Percentiles rank a stretch among this genome's conserved stretches.
Conservation (phyloP, 345 rosid species). For the Gossypium thurberi region DNA sequence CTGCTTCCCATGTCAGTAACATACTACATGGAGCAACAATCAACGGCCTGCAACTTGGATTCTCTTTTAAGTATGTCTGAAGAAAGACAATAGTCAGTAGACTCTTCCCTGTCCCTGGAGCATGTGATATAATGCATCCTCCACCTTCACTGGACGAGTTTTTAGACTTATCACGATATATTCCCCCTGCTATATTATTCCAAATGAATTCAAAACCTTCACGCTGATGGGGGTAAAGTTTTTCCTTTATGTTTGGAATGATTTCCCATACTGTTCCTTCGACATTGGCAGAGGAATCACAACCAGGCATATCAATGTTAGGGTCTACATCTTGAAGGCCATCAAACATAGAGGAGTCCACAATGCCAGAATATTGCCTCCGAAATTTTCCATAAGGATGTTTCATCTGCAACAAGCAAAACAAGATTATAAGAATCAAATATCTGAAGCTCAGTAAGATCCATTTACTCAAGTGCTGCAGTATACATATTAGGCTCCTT, state of each 20-base stretch:
- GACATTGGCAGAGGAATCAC: background rate
- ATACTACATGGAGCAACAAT: slow-evolving; percentile 61
- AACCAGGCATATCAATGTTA: background rate
- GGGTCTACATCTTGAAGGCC: slow-evolving; percentile 12
- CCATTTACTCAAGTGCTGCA: background rate
- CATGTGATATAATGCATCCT: slow-evolving; percentile 61
- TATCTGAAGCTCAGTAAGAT: background rate
- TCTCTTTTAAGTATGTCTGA: slow-evolving; percentile 42
- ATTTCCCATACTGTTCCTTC: slow-evolving; percentile 67
- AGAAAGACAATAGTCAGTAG: slow-evolving; percentile 67
- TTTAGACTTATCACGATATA: slow-evolving; percentile 38
- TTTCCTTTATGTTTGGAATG: slow-evolving; percentile 43
- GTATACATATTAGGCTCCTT: background rate
- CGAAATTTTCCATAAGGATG: background rate
- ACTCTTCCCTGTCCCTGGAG: slow-evolving; percentile 84
- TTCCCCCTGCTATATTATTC: slow-evolving; percentile 63
- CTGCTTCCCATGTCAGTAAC: slow-evolving; percentile 74
- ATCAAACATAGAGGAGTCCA: slow-evolving; percentile 13
- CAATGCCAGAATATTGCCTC: background rate
- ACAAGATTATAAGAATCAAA: background rate
- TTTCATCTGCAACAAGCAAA: background rate
- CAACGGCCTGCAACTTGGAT: slow-evolving; percentile 52
- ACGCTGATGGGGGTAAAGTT: slow-evolving; percentile 59
- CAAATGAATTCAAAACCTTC: slow-evolving; percentile 83
- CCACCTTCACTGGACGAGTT: slow-evolving; percentile 8